A percentile compares a stretch with the other conserved stretches of the same genome.
phyloP scores from a whole-genome alignment of 164 flowering plant genomes.

The Magnolia kwangsiensis region DNA sequence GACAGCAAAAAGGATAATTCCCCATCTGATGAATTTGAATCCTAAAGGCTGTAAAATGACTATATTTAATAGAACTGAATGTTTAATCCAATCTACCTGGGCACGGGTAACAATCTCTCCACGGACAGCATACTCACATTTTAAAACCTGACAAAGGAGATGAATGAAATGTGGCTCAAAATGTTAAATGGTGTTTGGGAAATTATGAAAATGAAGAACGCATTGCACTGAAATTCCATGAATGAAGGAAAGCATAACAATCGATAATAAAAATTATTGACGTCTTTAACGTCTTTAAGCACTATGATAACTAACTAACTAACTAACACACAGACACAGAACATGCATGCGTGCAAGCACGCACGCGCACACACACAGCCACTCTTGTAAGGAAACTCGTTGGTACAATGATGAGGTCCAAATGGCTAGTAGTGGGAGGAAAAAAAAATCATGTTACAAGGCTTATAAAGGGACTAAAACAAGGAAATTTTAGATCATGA shows the following conservation, averaged over 20 bases:
- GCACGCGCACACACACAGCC: no score
- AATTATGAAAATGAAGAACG: neutral
- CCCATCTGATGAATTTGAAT: neutral
- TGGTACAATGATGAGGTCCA: no score
- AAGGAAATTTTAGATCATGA: no score
- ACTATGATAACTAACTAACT: no score
- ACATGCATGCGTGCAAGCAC: no score
- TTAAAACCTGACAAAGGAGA: conserved; percentile 51
- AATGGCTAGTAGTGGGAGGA: no score
- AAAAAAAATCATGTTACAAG: no score
- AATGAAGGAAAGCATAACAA: neutral
- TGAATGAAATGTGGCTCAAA: no score
- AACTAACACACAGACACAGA: no score
- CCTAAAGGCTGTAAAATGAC: neutral
- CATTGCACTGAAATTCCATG: neutral
- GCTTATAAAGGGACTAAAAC: no score
- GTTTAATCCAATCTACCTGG: conserved; percentile 46
- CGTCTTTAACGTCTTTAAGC: no score
- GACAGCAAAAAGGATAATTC: neutral
- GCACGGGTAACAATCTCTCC: conserved; percentile 89
- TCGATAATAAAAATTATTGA: neutral
- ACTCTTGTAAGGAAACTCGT: no score
- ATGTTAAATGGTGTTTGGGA: neutral
- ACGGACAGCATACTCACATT: conserved; percentile 98
- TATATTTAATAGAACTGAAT: neutral